Evolutionary conservation across 106 monocot genomes (phyloP).

Genomic region (Vanilla planifolia): DNA sequence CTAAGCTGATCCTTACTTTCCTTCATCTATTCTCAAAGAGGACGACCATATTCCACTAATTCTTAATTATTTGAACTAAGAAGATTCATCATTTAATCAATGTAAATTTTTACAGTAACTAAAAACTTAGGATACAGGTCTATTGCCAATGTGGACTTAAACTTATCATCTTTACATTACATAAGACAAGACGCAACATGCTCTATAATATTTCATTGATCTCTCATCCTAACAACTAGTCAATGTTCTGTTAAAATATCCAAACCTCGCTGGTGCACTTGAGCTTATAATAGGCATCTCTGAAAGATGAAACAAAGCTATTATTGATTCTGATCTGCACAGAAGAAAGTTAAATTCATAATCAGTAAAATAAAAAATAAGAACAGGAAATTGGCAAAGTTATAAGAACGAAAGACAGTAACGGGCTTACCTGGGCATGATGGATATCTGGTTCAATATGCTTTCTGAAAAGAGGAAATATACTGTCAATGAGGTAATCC

Average conservation of each 20-base stretch:
- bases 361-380: conserved; percentile 5
- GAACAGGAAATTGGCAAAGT: neutral
- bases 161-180: neutral
- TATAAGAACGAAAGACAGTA: neutral
- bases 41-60: neutral
- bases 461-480: conserved; percentile 95
- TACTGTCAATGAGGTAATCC: conserved; percentile 95
- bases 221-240: neutral
- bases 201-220: neutral
- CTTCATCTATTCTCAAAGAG: neutral
- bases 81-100: neutral
- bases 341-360: conserved; percentile 1
- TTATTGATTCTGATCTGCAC: conserved; percentile 94
- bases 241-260: conserved; percentile 7
- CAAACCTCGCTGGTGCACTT: conserved; percentile 93
- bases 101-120: neutral
- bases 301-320: conserved; percentile 97
- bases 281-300: conserved; percentile 90
- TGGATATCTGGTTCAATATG: conserved; percentile 96
- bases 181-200: neutral
- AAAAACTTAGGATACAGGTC: too few relatives aligned
- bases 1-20: neutral
- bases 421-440: conserved; percentile 75
- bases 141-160: neutral
- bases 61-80: neutral